phyloP scores from a whole-genome alignment of 805 yeast genomes.

The Danielia reshetovae region DNA sequence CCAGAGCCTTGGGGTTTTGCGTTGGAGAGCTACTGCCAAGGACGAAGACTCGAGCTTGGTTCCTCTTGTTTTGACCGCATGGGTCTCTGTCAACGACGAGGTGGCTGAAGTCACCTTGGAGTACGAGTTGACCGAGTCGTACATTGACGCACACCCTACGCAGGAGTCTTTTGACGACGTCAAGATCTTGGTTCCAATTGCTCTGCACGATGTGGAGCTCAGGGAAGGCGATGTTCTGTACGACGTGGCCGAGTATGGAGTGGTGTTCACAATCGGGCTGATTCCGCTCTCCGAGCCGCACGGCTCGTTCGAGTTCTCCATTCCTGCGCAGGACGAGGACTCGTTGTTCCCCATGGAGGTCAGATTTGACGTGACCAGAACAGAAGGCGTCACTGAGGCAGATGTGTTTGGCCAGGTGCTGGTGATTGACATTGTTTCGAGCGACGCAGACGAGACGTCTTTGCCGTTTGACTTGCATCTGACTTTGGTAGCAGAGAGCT shows the following conservation, averaged over 20 bases:
- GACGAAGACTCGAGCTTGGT: slow-evolving; percentile 42
- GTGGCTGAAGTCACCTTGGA: slow-evolving; percentile 78
- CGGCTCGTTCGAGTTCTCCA: slow-evolving; percentile 77
- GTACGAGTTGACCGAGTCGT: slow-evolving; percentile 63
- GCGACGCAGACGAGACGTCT: slow-evolving; percentile 47
- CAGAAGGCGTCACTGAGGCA: slow-evolving; percentile 34
- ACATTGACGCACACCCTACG: slow-evolving; percentile 23
- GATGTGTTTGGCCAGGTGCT: slow-evolving; percentile 64
- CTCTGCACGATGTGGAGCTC: slow-evolving; percentile 51
- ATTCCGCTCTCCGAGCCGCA: slow-evolving; percentile 50
- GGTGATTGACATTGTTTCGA: slow-evolving; percentile 54
- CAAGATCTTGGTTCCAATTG: slow-evolving; percentile 60
- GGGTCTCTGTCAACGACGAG: slow-evolving; percentile 70
- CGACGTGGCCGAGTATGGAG: slow-evolving; percentile 63
- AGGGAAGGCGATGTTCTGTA: slow-evolving; percentile 48
- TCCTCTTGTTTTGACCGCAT: slow-evolving; percentile 76
- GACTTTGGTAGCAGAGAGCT: slow-evolving; percentile 55
- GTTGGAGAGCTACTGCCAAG: slow-evolving; percentile 80
- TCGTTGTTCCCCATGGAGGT: slow-evolving; percentile 85
- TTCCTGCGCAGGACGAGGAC: slow-evolving; percentile 76
- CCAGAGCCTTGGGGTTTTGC: slow-evolving; percentile 82
- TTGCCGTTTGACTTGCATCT: slow-evolving; percentile 69
- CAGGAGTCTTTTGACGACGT: slow-evolving; percentile 50
- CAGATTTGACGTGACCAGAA: slow-evolving; percentile 48
- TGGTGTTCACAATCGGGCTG: slow-evolving; percentile 58